Evolutionary conservation across 1,284 basidiomycete genomes (phyloP), one percentile per base, ranked within the genome.

Genomic region (Taiwanofungus camphoratus): DNA sequence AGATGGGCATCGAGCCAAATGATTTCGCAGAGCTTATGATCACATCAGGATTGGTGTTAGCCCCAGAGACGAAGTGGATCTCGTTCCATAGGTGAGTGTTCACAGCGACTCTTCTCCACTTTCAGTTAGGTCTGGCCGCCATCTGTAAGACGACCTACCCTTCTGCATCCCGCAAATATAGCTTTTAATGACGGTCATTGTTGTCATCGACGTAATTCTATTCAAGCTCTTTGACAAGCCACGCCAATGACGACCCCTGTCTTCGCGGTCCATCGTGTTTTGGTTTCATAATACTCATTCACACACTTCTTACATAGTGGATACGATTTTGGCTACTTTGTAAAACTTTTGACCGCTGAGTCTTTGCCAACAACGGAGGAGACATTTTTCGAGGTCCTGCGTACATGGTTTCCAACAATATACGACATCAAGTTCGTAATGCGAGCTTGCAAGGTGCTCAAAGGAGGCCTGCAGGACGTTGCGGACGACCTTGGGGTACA

Each of bases 401-500:
- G 75, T 51, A 84, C 83, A 54, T 99, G 95, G 95, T 99, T 99
- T 67, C 95, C 95, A 0, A 87, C 84, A 45, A 86, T 97, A 45
- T 98, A 96, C 65, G 95, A 99, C 64, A 92, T 98, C 74, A 99
- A 99, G 68, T 94, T 88, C 67, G 81, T 99, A 62, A 92, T 96
- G 81, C 82, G 92, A 62, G 79, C 71, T 65, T 89, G 75, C 45
- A 95, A 95, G 65, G 81, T 81, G 29, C 73, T 97, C 54, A 92
- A 95, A 61, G 95, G 94, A 15, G 92, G 94, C 4, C 67, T 99
- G 45, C 92, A 98, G 64, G 93, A 99, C 54, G 88, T 99, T 20
- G 94, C 95, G 32, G 93, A 99, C 54, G 91, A 92, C 63, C 82
- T 89, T 39, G 90, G 86, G 61, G 92, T 84, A 65, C 61, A 68